Evolutionary conservation across 768 basidiomycete genomes (phyloP).

Genomic region (Lentinula edodes): DNA sequence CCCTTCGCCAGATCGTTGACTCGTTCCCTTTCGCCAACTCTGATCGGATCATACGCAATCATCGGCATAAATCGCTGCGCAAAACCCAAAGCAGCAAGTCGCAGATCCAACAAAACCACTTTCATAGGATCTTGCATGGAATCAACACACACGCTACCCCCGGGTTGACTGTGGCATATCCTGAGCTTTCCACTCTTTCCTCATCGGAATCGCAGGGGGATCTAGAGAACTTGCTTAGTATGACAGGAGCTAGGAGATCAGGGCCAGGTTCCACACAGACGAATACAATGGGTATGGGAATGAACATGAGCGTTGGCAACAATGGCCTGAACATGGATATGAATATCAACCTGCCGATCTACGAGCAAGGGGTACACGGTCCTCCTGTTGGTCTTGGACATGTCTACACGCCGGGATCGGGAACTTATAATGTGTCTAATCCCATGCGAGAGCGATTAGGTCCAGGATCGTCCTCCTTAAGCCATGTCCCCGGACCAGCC

Average conservation of each 20-base stretch:
- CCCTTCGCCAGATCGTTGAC: conserved; percentile 63
- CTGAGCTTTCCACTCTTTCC: conserved; percentile 43
- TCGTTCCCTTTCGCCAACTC: conserved; percentile 41
- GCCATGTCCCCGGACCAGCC: background rate
- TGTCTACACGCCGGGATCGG: background rate
- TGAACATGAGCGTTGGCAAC: background rate
- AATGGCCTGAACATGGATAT: background rate
- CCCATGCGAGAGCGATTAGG: background rate
- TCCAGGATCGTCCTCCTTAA: background rate
- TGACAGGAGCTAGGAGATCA: background rate
- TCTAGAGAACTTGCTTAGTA: conserved; percentile 38
- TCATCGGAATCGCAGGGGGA: conserved; percentile 45
- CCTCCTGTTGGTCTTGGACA: background rate
- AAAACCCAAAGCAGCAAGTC: conserved; percentile 9
- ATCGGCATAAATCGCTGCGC: background rate
- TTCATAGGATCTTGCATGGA: conserved; percentile 16
- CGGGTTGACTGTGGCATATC: conserved; percentile 26
- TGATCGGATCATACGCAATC: conserved; percentile 10
- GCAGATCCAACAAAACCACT: conserved; percentile 5
- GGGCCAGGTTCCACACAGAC: background rate
- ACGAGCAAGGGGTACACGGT: background rate
- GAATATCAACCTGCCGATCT: background rate
- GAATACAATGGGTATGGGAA: background rate
- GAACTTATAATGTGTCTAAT: background rate
- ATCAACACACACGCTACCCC: conserved; percentile 19